Evolutionary conservation across 2,329 filamentous ascomycete genomes (phyloP).

Genomic region (Cladorrhinum sp.): DNA sequence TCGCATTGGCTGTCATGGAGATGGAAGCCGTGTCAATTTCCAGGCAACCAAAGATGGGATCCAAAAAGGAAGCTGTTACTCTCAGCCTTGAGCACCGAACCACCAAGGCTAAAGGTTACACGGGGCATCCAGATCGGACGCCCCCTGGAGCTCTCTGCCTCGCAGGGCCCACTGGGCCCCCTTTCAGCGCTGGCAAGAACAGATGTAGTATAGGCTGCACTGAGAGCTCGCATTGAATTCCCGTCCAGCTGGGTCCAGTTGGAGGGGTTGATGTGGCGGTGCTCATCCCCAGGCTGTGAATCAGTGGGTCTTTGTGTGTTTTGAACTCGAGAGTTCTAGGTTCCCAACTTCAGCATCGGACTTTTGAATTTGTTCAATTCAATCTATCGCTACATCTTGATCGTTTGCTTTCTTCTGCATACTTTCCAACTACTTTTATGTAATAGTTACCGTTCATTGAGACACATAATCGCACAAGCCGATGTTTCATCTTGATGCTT

Average conservation of each 20-base stretch:
- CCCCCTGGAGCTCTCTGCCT: not conserved
- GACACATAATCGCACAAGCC: not conserved
- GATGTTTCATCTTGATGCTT: not conserved
- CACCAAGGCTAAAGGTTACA: not conserved
- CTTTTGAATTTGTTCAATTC: no score
- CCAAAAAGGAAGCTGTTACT: not conserved
- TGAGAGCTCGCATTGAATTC: not conserved
- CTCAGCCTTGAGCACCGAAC: not conserved
- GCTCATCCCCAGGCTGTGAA: not conserved
- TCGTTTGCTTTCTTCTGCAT: no score
- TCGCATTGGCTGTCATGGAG: not conserved
- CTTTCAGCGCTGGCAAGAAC: not conserved
- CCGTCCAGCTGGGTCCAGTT: not conserved
- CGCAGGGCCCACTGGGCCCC: not conserved
- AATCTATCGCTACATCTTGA: no score
- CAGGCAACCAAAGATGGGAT: not conserved
- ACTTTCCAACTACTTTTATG: no score
- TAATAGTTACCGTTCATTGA: no score
- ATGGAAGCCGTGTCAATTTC: not conserved
- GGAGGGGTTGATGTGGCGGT: slow-evolving; percentile 7
- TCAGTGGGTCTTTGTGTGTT: no score
- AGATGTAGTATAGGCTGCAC: no score
- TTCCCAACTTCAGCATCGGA: not conserved
- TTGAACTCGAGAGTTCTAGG: no score
- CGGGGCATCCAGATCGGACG: not conserved